Percentiles rank a stretch among this genome's conserved stretches.
These are phyloP conservation scores for Picochlorum sp. DNA, from an alignment of 139 green algal genomes.

Conservation along the genomic window DNA sequence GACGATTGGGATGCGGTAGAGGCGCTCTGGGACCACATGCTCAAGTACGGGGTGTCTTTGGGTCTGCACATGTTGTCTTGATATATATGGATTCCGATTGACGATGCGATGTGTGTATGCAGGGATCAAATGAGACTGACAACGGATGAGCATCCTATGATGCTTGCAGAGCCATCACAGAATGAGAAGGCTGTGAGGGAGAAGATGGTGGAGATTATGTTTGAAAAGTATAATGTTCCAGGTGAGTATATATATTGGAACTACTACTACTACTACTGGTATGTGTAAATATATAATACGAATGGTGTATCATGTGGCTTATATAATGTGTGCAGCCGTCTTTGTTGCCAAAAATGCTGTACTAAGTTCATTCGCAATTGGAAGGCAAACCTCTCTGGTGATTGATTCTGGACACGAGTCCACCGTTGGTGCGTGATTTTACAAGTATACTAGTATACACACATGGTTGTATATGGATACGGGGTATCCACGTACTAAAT, in stretches of 20 bases:
- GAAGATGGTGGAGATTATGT: slow-evolving; percentile 67
- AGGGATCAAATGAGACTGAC: slow-evolving; percentile 73
- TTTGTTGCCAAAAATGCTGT: slow-evolving; percentile 87
- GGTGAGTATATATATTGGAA: slow-evolving; percentile 6
- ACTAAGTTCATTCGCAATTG: slow-evolving; percentile 77
- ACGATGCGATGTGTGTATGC: slow-evolving; percentile 1
- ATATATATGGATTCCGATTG: too few species aligned
- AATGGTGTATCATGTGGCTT: not conserved
- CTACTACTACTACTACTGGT: too few species aligned
- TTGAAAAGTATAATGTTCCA: slow-evolving; percentile 72
- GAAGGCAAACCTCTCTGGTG: slow-evolving; percentile 80
- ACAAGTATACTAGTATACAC: not conserved
- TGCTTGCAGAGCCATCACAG: slow-evolving; percentile 80
- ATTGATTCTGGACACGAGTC: slow-evolving; percentile 68
- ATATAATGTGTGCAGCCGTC: slow-evolving; percentile 37
- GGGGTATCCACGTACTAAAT: slow-evolving; percentile 46
- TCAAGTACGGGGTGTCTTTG: slow-evolving; percentile 30
- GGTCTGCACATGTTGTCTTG: not conserved
- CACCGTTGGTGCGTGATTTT: slow-evolving; percentile 50
- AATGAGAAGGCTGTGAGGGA: slow-evolving; percentile 62
- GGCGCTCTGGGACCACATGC: slow-evolving; percentile 43
- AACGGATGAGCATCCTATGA: slow-evolving; percentile 73
- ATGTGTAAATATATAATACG: not conserved
- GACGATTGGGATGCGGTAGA: slow-evolving; percentile 58
- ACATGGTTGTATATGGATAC: slow-evolving; percentile 1